Evolutionary conservation across 2,329 filamentous ascomycete species (phyloP).

Genomic region (Fusarium metavorans): DNA sequence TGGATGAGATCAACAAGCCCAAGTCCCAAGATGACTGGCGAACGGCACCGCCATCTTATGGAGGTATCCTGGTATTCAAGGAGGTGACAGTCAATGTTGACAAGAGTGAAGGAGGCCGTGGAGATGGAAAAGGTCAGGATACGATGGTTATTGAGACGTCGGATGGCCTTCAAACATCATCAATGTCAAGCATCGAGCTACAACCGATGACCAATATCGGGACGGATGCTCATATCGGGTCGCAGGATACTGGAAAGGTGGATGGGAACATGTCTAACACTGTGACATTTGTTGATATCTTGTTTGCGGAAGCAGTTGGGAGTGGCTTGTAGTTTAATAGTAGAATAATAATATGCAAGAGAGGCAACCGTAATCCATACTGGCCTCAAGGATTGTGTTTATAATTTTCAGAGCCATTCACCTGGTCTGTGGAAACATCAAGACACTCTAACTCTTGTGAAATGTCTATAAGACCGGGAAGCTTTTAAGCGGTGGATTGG

Average conservation of each 20-base stretch:
- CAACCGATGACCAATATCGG: constrained; percentile 14
- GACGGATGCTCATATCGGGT: constrained; percentile 12
- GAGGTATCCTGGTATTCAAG: constrained; percentile 71
- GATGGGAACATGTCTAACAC: constrained; percentile 14
- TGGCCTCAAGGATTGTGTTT: too few species aligned
- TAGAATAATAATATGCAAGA: neutral
- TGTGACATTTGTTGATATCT: constrained; percentile 27
- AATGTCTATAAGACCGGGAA: too few species aligned
- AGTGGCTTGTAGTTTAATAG: neutral
- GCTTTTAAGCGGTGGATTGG: neutral
- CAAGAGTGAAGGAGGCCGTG: constrained; percentile 2
- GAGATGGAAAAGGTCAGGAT: neutral
- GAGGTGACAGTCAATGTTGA: constrained; percentile 66
- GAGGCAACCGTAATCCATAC: too few species aligned
- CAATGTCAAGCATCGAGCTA: constrained; percentile 12
- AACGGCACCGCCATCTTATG: constrained; percentile 38
- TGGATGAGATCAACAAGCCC: constrained; percentile 23
- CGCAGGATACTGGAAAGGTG: constrained; percentile 13
- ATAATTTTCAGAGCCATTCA: too few species aligned
- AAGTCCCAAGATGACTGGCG: constrained; percentile 42
- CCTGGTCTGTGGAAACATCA: too few species aligned
- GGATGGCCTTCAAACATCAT: neutral
- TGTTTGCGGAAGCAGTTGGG: constrained; percentile 29
- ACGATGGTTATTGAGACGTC: neutral
- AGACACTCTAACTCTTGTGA: too few species aligned